Conservation (phyloP, 2,329 filamentous ascomycete genomes). For the Akanthomyces lecanii region DNA sequence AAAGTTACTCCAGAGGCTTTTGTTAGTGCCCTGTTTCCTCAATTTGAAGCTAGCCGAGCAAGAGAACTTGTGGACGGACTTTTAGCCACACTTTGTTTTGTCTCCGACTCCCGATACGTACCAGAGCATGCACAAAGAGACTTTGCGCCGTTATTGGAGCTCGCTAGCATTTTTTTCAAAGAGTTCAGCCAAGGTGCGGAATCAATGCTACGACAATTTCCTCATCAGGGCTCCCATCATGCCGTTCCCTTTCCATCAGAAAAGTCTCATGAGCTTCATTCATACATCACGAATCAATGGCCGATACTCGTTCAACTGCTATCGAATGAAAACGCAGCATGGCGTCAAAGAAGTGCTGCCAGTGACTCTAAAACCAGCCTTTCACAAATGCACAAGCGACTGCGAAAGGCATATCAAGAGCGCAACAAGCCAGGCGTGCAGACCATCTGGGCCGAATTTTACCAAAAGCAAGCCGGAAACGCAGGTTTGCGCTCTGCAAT, state of each 20-base stretch:
- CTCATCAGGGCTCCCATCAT: not conserved
- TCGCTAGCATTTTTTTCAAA: slow-evolving; percentile 5
- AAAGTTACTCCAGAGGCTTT: not conserved
- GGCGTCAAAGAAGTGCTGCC: slow-evolving; percentile 19
- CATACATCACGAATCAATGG: slow-evolving; percentile 30
- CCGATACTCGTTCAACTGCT: slow-evolving; percentile 24
- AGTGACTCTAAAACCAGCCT: slow-evolving; percentile 10
- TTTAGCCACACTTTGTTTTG: slow-evolving; percentile 29
- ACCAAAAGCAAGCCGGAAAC: slow-evolving; percentile 23
- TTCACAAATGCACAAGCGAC: slow-evolving; percentile 26
- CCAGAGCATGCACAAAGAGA: slow-evolving; percentile 16
- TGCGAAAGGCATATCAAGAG: slow-evolving; percentile 27
- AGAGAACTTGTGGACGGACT: slow-evolving; percentile 29
- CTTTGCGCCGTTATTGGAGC: slow-evolving; percentile 28
- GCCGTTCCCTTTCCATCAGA: slow-evolving; percentile 16
- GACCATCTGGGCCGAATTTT: slow-evolving; percentile 33
- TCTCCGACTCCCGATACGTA: slow-evolving; percentile 27
- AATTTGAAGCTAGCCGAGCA: slow-evolving; percentile 26
- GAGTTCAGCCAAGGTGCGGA: not conserved
- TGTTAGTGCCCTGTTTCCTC: slow-evolving; percentile 30
- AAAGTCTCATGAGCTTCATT: slow-evolving; percentile 22
- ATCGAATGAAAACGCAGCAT: slow-evolving; percentile 20
- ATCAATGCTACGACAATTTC: slow-evolving; percentile 4
- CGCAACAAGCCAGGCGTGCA: slow-evolving; percentile 28
- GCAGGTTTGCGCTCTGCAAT: slow-evolving; percentile 27